Conservation (phyloP, 2,329 filamentous ascomycete species). For the Sporothrix mexicana region DNA sequence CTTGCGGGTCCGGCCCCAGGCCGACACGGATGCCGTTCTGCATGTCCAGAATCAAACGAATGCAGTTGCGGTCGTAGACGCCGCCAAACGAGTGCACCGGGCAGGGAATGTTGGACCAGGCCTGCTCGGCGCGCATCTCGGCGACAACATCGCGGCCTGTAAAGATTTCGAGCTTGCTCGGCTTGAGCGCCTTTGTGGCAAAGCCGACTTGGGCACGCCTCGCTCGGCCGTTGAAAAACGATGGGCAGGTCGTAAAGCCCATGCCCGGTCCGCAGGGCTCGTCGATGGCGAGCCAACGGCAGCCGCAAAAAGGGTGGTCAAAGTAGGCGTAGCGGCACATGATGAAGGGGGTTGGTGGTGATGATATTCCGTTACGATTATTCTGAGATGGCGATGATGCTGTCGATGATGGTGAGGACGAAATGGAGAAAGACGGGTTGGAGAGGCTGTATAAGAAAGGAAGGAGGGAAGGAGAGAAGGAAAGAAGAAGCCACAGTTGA, state of each 20-base stretch:
- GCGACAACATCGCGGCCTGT: not conserved
- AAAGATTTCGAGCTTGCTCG: not conserved
- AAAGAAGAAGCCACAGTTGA: not conserved
- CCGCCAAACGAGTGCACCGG: constrained; percentile 50
- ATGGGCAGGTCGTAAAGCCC: constrained; percentile 57
- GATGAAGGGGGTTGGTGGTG: not conserved
- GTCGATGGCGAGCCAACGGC: constrained; percentile 58
- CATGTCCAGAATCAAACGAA: constrained; percentile 54
- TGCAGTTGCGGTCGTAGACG: constrained; percentile 55
- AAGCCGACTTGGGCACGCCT: constrained; percentile 44
- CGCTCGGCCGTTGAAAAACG: constrained; percentile 49
- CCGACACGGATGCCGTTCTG: constrained; percentile 56
- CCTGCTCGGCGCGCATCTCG: not conserved
- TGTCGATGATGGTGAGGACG: not conserved
- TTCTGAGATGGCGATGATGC: not conserved
- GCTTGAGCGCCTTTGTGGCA: not conserved
- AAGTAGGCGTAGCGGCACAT: constrained; percentile 60
- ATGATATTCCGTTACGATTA: not conserved
- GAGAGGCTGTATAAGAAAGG: not conserved
- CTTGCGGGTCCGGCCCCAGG: constrained; percentile 49
- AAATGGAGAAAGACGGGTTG: not conserved
- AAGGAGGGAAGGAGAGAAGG: not conserved
- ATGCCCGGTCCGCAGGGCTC: constrained; percentile 55
- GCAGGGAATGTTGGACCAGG: constrained; percentile 45
- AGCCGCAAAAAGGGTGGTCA: constrained; percentile 56